Evolutionary conservation across 179 eudicot species (phyloP).

Genomic region (Pouteria campechiana): DNA sequence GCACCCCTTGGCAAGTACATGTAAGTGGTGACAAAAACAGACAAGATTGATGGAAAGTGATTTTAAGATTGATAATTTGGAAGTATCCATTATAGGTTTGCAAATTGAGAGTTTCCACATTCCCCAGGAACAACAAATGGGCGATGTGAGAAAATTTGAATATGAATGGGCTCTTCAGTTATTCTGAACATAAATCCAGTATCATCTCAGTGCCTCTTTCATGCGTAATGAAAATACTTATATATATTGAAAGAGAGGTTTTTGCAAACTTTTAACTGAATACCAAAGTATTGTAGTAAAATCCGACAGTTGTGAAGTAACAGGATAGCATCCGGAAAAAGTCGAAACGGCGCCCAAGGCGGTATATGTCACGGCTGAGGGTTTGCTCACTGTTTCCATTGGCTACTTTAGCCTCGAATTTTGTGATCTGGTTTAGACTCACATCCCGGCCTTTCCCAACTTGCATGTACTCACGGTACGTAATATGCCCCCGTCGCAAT

Average conservation of each 20-base stretch:
- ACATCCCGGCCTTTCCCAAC: constrained; percentile 99
- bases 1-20: no score
- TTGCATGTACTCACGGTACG: constrained; percentile 93
- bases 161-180: no score
- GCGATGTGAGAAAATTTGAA: no score
- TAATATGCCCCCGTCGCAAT: constrained; percentile 66
- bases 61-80: no score
- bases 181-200: no score
- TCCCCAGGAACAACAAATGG: no score
- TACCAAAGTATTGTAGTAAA: constrained; percentile 87
- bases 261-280: not conserved
- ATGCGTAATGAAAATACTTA: no score
- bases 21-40: no score
- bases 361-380: constrained; percentile 80
- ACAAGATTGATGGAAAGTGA: no score
- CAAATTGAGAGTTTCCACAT: no score
- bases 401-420: constrained; percentile 93
- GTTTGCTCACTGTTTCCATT: constrained; percentile 98
- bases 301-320: constrained; percentile 87
- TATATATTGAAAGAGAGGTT: not conserved
- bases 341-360: constrained; percentile 87
- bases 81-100: no score
- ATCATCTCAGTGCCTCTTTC: no score
- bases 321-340: constrained; percentile 94
- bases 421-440: constrained; percentile 85